A percentile compares a stretch with the other conserved stretches of the same genome.
Evolutionary conservation across 2,329 filamentous ascomycete species (phyloP).

Genomic region (Scorias spongiosa): DNA sequence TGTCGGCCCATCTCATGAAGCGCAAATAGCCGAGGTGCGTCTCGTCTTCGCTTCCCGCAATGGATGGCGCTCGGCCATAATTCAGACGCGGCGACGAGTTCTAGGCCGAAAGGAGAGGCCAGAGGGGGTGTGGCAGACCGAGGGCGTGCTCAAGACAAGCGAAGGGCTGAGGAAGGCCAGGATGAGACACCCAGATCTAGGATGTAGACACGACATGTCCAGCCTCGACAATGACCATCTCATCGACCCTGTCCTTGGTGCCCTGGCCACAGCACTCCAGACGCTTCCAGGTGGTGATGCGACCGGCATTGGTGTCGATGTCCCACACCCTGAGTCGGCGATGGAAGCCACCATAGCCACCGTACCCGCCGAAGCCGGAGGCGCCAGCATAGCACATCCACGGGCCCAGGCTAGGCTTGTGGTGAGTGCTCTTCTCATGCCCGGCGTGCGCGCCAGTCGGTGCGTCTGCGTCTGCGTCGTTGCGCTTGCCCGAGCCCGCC

Average conservation of each 20-base stretch:
- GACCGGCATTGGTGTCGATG: slow-evolving; percentile 77
- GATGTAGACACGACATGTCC: slow-evolving; percentile 33
- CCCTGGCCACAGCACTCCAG: slow-evolving; percentile 47
- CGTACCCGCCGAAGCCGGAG: slow-evolving; percentile 86
- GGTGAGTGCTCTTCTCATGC: slow-evolving; percentile 16
- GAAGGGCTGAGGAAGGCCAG: too few relatives aligned
- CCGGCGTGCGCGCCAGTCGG: slow-evolving; percentile 14
- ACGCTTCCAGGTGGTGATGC: slow-evolving; percentile 85
- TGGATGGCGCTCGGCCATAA: too few relatives aligned
- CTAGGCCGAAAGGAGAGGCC: too few relatives aligned
- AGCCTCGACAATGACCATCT: slow-evolving; percentile 46
- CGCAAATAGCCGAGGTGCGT: too few relatives aligned
- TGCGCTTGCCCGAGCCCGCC: neutral
- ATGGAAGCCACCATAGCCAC: slow-evolving; percentile 72
- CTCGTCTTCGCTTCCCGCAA: too few relatives aligned
- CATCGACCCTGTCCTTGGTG: slow-evolving; percentile 37
- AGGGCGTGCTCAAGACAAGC: too few relatives aligned
- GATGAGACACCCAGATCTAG: too few relatives aligned
- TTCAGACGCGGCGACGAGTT: too few relatives aligned
- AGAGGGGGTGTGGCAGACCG: too few relatives aligned
- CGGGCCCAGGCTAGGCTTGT: slow-evolving; percentile 26
- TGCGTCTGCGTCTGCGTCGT: neutral
- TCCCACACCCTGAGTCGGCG: slow-evolving; percentile 81
- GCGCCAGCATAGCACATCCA: slow-evolving; percentile 99
- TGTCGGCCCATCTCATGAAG: too few relatives aligned